phyloP scores from a whole-genome alignment of 1,284 basidiomycete species.

The Uromyces viciae-fabae region DNA sequence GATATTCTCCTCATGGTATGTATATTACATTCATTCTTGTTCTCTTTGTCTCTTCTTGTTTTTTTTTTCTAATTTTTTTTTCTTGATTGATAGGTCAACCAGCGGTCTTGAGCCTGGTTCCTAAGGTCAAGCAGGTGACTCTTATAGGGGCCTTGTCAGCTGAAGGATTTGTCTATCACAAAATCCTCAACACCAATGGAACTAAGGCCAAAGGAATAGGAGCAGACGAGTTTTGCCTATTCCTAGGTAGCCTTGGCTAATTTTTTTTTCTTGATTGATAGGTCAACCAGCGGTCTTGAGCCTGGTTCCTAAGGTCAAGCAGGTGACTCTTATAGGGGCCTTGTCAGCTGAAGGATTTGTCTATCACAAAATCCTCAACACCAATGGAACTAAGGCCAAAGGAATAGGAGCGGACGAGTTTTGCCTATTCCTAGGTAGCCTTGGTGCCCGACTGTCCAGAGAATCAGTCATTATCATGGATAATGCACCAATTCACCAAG shows the following conservation, averaged over 20 bases:
- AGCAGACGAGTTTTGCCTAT: not conserved
- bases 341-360: not conserved
- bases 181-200: not conserved
- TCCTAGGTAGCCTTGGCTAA: not conserved
- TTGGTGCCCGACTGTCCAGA: not conserved
- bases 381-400: slow-evolving; percentile 5
- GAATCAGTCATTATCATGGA: slow-evolving; percentile 6
- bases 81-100: not conserved
- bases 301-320: not conserved
- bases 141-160: not conserved
- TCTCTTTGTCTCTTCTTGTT: not conserved
- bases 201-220: not conserved
- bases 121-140: slow-evolving; percentile 6
- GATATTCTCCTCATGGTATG: not conserved
- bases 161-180: not conserved
- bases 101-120: not conserved
- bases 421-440: not conserved
- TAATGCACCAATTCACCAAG: slow-evolving; percentile 10
- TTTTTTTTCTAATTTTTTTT: not conserved
- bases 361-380: not conserved
- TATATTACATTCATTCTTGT: not conserved
- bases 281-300: not conserved
- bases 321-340: not conserved
- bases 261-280: not conserved
- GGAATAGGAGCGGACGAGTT: not conserved